Percentiles rank a stretch among this genome's conserved stretches.
These are phyloP conservation scores for Apiospora malaysiana DNA, from an alignment of 2,329 filamentous ascomycete species.

Conservation along the genomic window DNA sequence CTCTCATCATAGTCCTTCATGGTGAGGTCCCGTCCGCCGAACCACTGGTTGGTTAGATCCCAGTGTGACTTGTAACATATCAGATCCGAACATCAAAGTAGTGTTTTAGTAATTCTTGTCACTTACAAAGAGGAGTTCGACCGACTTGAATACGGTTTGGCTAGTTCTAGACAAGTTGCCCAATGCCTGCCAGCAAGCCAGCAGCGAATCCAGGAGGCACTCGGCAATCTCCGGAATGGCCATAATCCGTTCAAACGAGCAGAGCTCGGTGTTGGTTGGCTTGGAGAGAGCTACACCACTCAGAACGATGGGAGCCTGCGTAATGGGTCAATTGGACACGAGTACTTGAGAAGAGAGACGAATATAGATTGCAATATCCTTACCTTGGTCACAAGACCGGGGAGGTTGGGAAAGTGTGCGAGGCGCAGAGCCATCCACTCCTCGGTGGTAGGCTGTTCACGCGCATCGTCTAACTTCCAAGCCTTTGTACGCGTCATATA, in stretches of 20 bases:
- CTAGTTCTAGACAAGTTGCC: conserved; percentile 31
- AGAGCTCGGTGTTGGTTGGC: not conserved
- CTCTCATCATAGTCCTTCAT: not conserved
- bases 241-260: conserved; percentile 22
- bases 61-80: not conserved
- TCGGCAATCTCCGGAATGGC: conserved; percentile 29
- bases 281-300: not conserved
- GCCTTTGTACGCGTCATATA: not conserved
- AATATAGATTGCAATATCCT: not conserved
- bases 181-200: conserved; percentile 29
- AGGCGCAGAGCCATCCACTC: conserved; percentile 2
- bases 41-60: conserved; percentile 4
- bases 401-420: conserved; percentile 18
- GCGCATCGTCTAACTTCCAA: not conserved
- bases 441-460: not conserved
- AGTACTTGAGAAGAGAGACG: not conserved
- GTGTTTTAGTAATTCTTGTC: too few relatives aligned
- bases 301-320: not conserved
- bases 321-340: not conserved
- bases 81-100: not conserved
- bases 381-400: conserved; percentile 21
- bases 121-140: conserved; percentile 31
- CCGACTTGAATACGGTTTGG: conserved; percentile 28
- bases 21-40: not conserved
- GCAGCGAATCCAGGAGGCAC: conserved; percentile 22